Percentiles rank a stretch among this genome's conserved stretches.
Evolutionary conservation across 768 basidiomycete species (phyloP).

Genomic region (Kwoniella sp.): DNA sequence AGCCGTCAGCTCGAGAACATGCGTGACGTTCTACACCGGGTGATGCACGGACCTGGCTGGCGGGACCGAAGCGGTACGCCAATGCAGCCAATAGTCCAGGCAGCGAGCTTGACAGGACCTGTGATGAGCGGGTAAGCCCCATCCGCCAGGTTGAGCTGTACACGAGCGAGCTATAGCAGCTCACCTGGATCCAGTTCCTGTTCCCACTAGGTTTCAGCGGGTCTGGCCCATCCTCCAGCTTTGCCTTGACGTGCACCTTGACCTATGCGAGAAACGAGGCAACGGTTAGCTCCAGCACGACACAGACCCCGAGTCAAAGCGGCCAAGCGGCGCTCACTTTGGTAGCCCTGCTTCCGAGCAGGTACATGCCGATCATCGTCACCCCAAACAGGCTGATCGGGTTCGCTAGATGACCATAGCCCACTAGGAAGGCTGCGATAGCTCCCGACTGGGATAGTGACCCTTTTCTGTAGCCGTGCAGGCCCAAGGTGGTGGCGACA

Average conservation of each 20-base stretch:
- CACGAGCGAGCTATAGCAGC: conserved; percentile 4
- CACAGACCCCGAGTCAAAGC: no score
- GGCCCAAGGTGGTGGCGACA: conserved; percentile 53
- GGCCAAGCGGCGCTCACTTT: conserved; percentile 65
- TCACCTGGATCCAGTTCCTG: conserved; percentile 71
- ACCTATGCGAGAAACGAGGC: conserved; percentile 43
- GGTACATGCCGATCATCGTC: conserved; percentile 53
- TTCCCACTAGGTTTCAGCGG: conserved; percentile 61
- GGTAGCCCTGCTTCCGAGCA: conserved; percentile 75
- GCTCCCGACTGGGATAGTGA: conserved; percentile 77
- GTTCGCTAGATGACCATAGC: conserved; percentile 62
- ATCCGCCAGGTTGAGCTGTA: not conserved
- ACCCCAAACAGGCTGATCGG: conserved; percentile 43
- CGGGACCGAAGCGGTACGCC: conserved; percentile 20
- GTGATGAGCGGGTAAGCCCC: no score
- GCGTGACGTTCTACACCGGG: no score
- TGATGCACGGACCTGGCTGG: conserved; percentile 13
- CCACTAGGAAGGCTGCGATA: conserved; percentile 68
- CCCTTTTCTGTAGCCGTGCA: conserved; percentile 67
- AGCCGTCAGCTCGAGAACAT: no score
- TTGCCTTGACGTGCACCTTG: conserved; percentile 63
- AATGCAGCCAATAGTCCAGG: conserved; percentile 48
- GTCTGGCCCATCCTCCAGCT: conserved; percentile 64
- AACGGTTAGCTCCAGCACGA: no score
- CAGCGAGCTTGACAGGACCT: conserved; percentile 67